phyloP scores from a whole-genome alignment of 352 stramenopile genomes.

The Phytophthora tubulina region DNA sequence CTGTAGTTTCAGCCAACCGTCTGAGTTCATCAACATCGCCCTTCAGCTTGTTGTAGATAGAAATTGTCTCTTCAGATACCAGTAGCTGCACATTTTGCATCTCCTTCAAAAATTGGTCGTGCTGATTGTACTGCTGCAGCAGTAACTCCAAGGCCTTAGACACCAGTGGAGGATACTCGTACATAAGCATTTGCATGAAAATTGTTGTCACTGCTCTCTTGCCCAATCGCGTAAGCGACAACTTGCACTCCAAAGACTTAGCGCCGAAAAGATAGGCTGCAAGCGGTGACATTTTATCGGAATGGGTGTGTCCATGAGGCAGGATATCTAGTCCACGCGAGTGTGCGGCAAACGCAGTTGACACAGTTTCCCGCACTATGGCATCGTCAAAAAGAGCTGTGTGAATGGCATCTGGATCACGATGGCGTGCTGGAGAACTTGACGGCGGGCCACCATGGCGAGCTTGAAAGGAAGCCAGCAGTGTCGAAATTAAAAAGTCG shows the following conservation, averaged over 20 bases:
- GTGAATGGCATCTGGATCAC: slow-evolving; percentile 39
- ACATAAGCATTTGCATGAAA: slow-evolving; percentile 85
- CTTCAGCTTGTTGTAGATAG: slow-evolving; percentile 73
- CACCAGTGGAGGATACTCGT: slow-evolving; percentile 78
- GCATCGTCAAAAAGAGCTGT: slow-evolving; percentile 40
- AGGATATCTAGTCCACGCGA: slow-evolving; percentile 34
- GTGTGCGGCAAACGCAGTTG: slow-evolving; percentile 15
- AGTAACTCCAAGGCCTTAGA: slow-evolving; percentile 79
- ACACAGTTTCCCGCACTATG: slow-evolving; percentile 31
- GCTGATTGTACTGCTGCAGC: slow-evolving; percentile 78
- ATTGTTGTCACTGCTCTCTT: slow-evolving; percentile 60
- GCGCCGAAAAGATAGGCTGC: slow-evolving; percentile 58
- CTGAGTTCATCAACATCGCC: slow-evolving; percentile 73
- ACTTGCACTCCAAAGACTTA: slow-evolving; percentile 65
- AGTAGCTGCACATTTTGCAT: slow-evolving; percentile 72
- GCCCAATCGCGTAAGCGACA: slow-evolving; percentile 60
- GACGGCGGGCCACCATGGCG: slow-evolving; percentile 40
- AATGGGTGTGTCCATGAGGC: slow-evolving; percentile 26
- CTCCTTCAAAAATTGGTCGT: slow-evolving; percentile 75
- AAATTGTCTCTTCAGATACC: slow-evolving; percentile 68
- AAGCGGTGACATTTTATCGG: slow-evolving; percentile 59
- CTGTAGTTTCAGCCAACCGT: slow-evolving; percentile 72
- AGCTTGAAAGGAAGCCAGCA: slow-evolving; percentile 57
- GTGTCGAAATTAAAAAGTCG: slow-evolving; percentile 71
- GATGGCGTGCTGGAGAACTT: slow-evolving; percentile 22